Evolutionary conservation across 495 filamentous ascomycete species (phyloP), one percentile per base, ranked within the genome.

Genomic region (Cryomyces minteri): DNA sequence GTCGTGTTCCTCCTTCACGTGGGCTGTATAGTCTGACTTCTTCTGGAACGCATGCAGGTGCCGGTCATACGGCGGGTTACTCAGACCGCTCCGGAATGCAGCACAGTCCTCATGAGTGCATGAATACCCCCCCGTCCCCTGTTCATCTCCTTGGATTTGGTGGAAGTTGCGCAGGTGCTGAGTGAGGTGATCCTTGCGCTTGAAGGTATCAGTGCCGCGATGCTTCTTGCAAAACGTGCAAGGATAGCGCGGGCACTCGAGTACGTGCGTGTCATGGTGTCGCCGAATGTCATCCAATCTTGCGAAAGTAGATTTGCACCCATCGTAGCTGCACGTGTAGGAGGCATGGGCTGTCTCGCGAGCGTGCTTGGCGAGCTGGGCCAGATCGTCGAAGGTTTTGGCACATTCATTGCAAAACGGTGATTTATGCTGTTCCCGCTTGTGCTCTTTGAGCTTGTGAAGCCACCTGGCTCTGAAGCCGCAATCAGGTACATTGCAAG

Each of bases 151-250:
- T 42, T 47, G 43, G 6, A 59, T 53, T 36, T 61, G 53, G 44
- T 67, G 64, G 38, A 62, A 67, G 4, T 53, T 54, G 0, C 42
- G 42, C 33, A 67, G 47, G 47, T 66, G 64, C 32, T 65, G 60
- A 9, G 48, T 43, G 5, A 64, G 51, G 43, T 67, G 58, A 48
- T 67, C 61, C 18, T 46, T 54, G 18, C 62, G 58, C 18, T 51
- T 55, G 44, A 67, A 66, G 11, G 51, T 56, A 11, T 63, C 46
- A n/a, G 45, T 53, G 29, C 58, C 63, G 32, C 57, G 55, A 47
- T 63, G 48, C 37, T 43, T 58, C 37, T 49, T 60, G 45, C 62
- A 66, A 31, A 54, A 50, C 0, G 38, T 40, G 39, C 62, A 67
- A 6, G 55, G 52, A 43, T 50, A 58, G 0, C 41, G 39, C 32